Percentiles rank a stretch among this genome's conserved stretches.
These are phyloP conservation scores for Dendrostoma leiphaemia DNA, from an alignment of 2,329 filamentous ascomycete genomes.

Conservation along the genomic window DNA sequence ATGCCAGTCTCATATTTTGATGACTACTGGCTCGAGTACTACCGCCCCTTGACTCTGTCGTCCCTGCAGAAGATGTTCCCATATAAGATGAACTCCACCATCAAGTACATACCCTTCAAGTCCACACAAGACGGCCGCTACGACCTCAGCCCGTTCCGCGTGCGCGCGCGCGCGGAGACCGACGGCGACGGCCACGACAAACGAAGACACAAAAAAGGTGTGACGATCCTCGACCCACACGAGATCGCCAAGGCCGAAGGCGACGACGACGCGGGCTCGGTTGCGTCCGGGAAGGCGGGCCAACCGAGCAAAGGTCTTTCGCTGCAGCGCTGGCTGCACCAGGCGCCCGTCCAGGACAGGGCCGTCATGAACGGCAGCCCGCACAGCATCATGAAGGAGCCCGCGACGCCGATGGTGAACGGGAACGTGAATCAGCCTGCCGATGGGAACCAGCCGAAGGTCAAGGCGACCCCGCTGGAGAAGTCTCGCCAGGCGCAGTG, in stretches of 20 bases:
- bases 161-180: conserved; percentile 57
- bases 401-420: conserved; percentile 20
- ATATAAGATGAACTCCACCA: conserved; percentile 86
- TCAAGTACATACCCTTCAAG: conserved; percentile 77
- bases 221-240: conserved; percentile 65
- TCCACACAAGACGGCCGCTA: conserved; percentile 71
- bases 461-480: conserved; percentile 62
- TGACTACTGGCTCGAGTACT: conserved; percentile 98
- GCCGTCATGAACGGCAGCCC: conserved; percentile 21
- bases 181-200: conserved; percentile 60
- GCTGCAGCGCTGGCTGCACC: conserved; percentile 62
- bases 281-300: conserved; percentile 33
- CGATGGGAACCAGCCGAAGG: conserved; percentile 31
- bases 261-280: conserved; percentile 41
- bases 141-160: conserved; percentile 84
- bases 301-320: conserved; percentile 45
- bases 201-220: conserved; percentile 64
- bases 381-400: conserved; percentile 59
- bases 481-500: conserved; percentile 83
- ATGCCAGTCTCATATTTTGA: conserved; percentile 64
- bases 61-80: conserved; percentile 91
- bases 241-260: conserved; percentile 30
- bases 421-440: conserved; percentile 19
- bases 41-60: conserved; percentile 82
- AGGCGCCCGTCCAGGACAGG: conserved; percentile 34